These are phyloP conservation scores for Populus tremula DNA, from an alignment of 345 rosid species.

Conservation along the genomic window DNA sequence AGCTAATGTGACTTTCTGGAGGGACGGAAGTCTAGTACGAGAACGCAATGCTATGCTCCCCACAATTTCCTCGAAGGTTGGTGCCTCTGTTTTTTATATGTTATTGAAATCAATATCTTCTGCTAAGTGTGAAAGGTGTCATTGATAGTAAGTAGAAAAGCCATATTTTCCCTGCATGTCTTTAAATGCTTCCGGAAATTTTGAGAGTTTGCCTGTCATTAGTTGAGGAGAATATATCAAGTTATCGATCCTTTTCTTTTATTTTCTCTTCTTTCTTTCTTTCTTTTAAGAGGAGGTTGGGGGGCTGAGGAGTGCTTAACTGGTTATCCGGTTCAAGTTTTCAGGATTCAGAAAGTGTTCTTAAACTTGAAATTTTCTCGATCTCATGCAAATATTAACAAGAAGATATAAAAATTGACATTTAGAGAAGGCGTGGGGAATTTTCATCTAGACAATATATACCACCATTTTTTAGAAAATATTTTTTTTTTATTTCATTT, in stretches of 20 bases:
- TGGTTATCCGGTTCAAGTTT: background rate
- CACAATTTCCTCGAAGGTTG: conserved; percentile 91
- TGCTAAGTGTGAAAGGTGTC: background rate
- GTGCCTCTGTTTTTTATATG: background rate
- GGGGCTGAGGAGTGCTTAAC: background rate
- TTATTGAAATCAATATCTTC: background rate
- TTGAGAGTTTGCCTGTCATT: no score
- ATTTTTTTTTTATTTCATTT: background rate
- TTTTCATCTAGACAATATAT: background rate
- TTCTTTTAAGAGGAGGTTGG: no score
- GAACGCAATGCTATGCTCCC: conserved; percentile 99
- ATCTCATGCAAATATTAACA: background rate
- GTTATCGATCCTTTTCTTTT: no score
- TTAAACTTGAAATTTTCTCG: background rate
- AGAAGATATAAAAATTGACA: background rate
- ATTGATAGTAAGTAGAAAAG: no score
- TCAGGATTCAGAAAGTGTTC: background rate
- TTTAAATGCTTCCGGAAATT: no score
- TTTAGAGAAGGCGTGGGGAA: no score
- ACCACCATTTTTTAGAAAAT: no score
- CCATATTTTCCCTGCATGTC: no score
- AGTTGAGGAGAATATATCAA: no score
- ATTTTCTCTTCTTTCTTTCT: no score
- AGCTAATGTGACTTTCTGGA: conserved; percentile 98
- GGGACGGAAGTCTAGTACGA: conserved; percentile 94